Base-by-base conservation (phyloP, 2,329 filamentous ascomycete species). In the Septoria linicola region DNA sequence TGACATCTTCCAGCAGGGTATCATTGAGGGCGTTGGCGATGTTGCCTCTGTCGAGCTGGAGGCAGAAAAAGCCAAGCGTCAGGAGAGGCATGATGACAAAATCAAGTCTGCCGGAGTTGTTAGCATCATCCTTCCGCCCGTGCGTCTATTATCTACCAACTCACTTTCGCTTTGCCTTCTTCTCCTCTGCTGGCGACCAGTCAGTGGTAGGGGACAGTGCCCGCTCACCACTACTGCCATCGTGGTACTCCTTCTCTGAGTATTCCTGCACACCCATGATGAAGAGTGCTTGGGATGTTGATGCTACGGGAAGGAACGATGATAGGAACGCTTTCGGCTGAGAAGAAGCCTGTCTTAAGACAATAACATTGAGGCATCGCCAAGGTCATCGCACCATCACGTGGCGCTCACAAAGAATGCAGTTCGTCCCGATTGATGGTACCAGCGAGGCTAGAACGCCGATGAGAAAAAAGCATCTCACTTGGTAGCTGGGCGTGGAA, bases 1-100 rank as follows among this genome's bases (percentile, higher is more conserved):
- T 57, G 14, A 68, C 51, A 43, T 68, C 65, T 43, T 66, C 54
- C 47, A 64, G 55, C 37, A 67, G 67, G 41, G 55, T 59, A 49
- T 68, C 64, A 2, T 65, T 67, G 23, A 67, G 56, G 14, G 65
- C 66, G 36, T 66, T 66, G 1, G 63, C 64, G 49, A 67, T 66
- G 41, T 66, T 65, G 10, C 63, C 64, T 23, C 64, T 54, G 36
- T 66, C 65, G 35, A 66, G 57, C 25, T 66, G 65, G 25, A 68
- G 55, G 42, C 64, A 66, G 58, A 68, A 67, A 58, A 68, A 68
- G 4, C 64, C 64, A 5, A 68, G 56, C 7, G 65, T 65, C 25
- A 68, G 44, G 17, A 68, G 51, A 3, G 66, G 66, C 64, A 68
- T 66, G 27, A 68, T 61, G 48, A 68, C 59, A 16, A 64, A 30